Evolutionary conservation across 1,139 yeast genomes (phyloP), one percentile per base, ranked within the genome.

Genomic region (Zygosaccharomyces sapae): DNA sequence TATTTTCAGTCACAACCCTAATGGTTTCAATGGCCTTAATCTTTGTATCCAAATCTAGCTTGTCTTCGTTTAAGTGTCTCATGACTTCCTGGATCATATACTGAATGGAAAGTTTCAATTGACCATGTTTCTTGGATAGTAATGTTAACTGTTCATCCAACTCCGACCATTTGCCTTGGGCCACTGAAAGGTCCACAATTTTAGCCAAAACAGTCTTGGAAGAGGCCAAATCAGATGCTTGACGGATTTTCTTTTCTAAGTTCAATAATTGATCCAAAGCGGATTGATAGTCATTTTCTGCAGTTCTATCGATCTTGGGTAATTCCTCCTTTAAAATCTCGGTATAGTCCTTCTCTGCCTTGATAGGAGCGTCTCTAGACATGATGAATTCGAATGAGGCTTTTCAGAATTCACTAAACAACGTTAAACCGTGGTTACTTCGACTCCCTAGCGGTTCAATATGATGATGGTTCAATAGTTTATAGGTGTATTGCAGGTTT

Each of bases 91-190:
- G 89, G 44, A 92, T 78, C 74, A 92, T 80, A 24, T 74, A 68
- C 63, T 88, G 92, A 49, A 89, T 86, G 2, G 96, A 85, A 40
- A 88, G 76, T 66, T 92, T 92, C 65, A 92, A 73, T 70, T 94
- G 99, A 9, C 98, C 98, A 64, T 92, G 98, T 66, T 94, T 92
- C 73, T 94, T 94, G 12, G 95, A 80, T 45, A 94, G 75, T 34
- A 83, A 68, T 13, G 81, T 80, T 49, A 92, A 75, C 65, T 88
- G 88, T 62, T 92, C 97, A 59, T 86, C 81, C 66, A 94, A 73
- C 45, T 78, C 75, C 41, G 76, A 76, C 96, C 97, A 92, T 58
- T 88, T 87, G 42, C 77, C 71, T 34, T 81, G 73, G 3, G 66
- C 65, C 22, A 79, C 80, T 47, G 88, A 70, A 8, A 86, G 67